Evolutionary conservation across 345 rosid genomes (phyloP), one percentile per base, ranked within the genome.

Genomic region (Carallia brachiata): DNA sequence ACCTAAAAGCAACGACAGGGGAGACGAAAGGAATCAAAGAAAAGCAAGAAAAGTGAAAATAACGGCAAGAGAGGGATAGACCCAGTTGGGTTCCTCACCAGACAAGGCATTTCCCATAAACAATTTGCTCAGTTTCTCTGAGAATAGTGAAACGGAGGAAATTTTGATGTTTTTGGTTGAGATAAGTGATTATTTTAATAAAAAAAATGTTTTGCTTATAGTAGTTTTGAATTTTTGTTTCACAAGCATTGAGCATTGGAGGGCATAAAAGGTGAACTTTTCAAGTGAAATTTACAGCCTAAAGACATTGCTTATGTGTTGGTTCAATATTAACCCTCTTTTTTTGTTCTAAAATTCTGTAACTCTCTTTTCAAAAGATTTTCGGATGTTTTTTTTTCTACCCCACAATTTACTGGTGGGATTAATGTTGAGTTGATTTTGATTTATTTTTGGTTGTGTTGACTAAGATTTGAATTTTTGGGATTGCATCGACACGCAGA

Each of bases 401-500:
- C 34, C n/a, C 44, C 23, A 64, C 30, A 1, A 65, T 47, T 28
- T 34, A 59, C 52, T 53, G 23, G 63, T 61, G 58, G 9, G 39
- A 52, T 61, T 68, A 52, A 55, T 59, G 59, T 70, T 66, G 55
- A 61, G 27, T 65, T 63, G 66, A 37, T 23, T 68, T 53, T 65
- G 19, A 57, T 37, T 44, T 39, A n/a, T 36, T 50, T 50, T 52
- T 75, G 62, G 16, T 64, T 57, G 62, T 68, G 52, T 50, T 32
- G 4, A 65, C 40, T 79, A 90, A 23, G 94, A 31, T 91, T 80
- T 81, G 93, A 94, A 84, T 79, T 89, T 61, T 56, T 89, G 65
- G 97, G 97, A 30, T 82, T 87, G 84, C 98, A 90, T 81, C 86
- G 98, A 27, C 89, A 94, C 70, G 77, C 83, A 75, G 96, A 94